Conservation (phyloP, 345 rosid genomes). For the Salix suchowensis region DNA sequence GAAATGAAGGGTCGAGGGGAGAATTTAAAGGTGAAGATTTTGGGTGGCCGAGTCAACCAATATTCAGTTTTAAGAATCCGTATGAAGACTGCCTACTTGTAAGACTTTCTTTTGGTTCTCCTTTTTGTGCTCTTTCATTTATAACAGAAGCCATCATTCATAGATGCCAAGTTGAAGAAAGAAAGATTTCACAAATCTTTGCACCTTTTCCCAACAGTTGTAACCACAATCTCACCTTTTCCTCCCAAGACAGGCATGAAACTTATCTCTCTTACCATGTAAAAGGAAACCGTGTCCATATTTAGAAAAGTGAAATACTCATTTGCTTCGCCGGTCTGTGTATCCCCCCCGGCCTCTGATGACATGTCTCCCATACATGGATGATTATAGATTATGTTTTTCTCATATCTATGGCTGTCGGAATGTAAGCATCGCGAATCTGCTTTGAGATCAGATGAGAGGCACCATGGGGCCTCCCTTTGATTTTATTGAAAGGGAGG, state of each 20-base stretch:
- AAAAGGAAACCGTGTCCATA: conserved; percentile 31
- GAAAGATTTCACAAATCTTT: conserved; percentile 76
- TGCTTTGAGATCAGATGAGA: conserved; percentile 44
- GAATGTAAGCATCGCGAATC: conserved; percentile 40
- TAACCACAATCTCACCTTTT: conserved; percentile 56
- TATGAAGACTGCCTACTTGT: conserved; percentile 63
- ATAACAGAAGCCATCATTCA: conserved; percentile 46
- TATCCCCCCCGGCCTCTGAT: conserved; percentile 33
- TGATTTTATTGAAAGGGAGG: conserved; percentile 30
- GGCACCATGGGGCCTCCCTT: conserved; percentile 34
- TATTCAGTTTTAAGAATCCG: conserved; percentile 51
- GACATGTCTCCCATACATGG: conserved; percentile 25
- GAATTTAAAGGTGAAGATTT: conserved; percentile 51
- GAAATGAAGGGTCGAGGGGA: conserved; percentile 35
- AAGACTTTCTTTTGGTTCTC: conserved; percentile 38
- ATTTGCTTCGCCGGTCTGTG: conserved; percentile 19
- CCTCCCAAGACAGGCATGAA: conserved; percentile 43
- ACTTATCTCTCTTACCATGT: conserved; percentile 29
- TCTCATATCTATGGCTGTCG: conserved; percentile 33
- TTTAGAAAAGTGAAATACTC: conserved; percentile 8
- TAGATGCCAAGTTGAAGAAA: conserved; percentile 64
- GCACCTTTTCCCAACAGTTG: conserved; percentile 71
- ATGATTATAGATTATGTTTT: conserved; percentile 29
- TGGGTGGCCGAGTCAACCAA: conserved; percentile 57
- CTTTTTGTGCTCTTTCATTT: conserved; percentile 33